Percentiles rank a stretch among this genome's conserved stretches.
These are phyloP conservation scores for Kwoniella sp. DNA, from an alignment of 768 basidiomycete species.

Conservation along the genomic window DNA sequence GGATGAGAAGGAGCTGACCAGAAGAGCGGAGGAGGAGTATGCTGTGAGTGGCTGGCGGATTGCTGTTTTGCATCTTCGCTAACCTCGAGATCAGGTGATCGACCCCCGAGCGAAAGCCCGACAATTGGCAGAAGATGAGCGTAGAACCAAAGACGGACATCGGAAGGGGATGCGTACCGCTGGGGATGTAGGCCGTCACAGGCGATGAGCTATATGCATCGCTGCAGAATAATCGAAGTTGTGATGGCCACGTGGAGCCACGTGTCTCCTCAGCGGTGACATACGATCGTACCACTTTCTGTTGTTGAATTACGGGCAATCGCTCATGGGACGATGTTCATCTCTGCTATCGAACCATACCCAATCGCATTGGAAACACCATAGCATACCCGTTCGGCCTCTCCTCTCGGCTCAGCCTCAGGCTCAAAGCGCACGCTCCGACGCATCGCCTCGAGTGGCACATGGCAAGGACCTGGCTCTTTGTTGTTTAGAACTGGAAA, in stretches of 20 bases:
- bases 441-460: no score
- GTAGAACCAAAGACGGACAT: slow-evolving; percentile 15
- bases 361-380: no score
- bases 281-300: slow-evolving; percentile 11
- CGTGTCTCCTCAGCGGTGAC: no score
- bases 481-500: no score
- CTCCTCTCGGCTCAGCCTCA: no score
- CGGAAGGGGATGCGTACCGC: slow-evolving; percentile 23
- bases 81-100: slow-evolving; percentile 46
- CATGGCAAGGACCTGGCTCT: no score
- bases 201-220: slow-evolving; percentile 7
- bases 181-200: slow-evolving; percentile 22
- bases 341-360: no score
- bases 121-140: slow-evolving; percentile 28
- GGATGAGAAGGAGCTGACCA: slow-evolving; percentile 42
- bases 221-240: neutral
- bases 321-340: no score
- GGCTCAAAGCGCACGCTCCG: no score
- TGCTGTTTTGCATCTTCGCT: no score
- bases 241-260: slow-evolving; percentile 12
- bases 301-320: no score
- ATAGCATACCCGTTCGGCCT: no score
- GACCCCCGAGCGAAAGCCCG: slow-evolving; percentile 48
- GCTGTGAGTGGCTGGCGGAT: slow-evolving; percentile 29
- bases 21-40: slow-evolving; percentile 49